These are phyloP conservation scores for Hypoxylon sp. DNA, from an alignment of 2,329 filamentous ascomycete species.

Conservation along the genomic window DNA sequence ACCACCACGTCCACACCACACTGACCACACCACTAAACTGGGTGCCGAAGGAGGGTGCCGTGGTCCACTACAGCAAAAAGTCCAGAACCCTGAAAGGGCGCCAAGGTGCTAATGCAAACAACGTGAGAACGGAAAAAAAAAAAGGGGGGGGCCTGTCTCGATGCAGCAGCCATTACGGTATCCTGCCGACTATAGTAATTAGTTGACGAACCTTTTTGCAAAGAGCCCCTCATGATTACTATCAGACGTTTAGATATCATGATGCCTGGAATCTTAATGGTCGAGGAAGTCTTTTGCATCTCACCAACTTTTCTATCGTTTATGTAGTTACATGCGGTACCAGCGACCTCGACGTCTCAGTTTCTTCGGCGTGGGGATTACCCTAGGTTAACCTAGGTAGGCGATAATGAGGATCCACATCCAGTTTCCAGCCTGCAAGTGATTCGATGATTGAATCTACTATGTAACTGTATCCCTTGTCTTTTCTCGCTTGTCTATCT, in stretches of 20 bases:
- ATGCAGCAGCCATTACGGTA: conserved; percentile 11
- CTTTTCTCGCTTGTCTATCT: not conserved
- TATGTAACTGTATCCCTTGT: not conserved
- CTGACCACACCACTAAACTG: conserved; percentile 2
- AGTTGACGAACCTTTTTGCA: not conserved
- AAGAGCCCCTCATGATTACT: conserved; percentile 1
- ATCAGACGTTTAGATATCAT: not conserved
- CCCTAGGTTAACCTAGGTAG: no score
- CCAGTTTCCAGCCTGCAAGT: conserved; percentile 17
- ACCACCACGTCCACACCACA: no score
- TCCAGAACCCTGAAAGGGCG: not conserved
- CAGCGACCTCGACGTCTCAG: conserved; percentile 15
- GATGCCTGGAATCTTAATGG: not conserved
- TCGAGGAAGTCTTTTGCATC: not conserved
- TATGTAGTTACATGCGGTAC: conserved; percentile 5
- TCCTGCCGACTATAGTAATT: conserved; percentile 26
- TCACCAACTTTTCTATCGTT: conserved; percentile 16
- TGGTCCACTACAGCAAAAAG: not conserved
- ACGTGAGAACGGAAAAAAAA: no score
- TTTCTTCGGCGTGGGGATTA: conserved; percentile 2
- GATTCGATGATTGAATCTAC: conserved; percentile 11
- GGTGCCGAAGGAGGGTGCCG: not conserved
- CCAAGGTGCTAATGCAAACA: not conserved
- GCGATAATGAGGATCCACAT: not conserved
- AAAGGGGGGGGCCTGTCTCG: not conserved